Conservation (phyloP, 179 eudicot species). For the Gypsophila paniculata region DNA sequence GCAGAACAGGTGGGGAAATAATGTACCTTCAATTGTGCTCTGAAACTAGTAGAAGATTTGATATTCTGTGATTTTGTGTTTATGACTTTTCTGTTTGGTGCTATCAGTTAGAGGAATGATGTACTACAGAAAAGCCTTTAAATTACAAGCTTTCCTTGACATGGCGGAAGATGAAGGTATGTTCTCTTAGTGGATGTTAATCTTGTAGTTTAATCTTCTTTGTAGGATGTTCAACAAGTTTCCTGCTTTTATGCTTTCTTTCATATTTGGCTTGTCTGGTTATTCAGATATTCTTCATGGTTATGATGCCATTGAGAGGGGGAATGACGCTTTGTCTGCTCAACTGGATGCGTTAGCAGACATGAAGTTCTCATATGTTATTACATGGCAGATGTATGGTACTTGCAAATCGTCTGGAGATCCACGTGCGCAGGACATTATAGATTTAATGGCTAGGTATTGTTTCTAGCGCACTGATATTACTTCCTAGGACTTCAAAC, state of each 20-base stretch:
- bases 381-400: constrained; percentile 92
- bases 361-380: constrained; percentile 76
- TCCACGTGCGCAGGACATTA: constrained; percentile 83
- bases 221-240: neutral
- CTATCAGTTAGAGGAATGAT: constrained; percentile 94
- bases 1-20: constrained; percentile 63
- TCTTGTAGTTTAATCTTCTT: constrained; percentile 16
- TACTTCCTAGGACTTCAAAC: neutral
- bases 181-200: too few species aligned
- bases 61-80: neutral
- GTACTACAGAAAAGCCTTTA: constrained; percentile 89
- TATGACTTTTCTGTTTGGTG: constrained; percentile 19
- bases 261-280: constrained; percentile 14
- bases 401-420: constrained; percentile 66
- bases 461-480: neutral
- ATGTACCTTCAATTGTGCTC: neutral
- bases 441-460: constrained; percentile 73
- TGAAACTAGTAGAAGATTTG: neutral
- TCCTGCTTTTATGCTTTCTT: neutral
- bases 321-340: constrained; percentile 67
- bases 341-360: constrained; percentile 88
- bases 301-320: constrained; percentile 67
- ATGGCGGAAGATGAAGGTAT: constrained; percentile 90
- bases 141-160: constrained; percentile 95
- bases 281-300: constrained; percentile 74